Evolutionary conservation across 192 early-diverging fungal species (phyloP).

Genomic region (Chytriomyces sp.): DNA sequence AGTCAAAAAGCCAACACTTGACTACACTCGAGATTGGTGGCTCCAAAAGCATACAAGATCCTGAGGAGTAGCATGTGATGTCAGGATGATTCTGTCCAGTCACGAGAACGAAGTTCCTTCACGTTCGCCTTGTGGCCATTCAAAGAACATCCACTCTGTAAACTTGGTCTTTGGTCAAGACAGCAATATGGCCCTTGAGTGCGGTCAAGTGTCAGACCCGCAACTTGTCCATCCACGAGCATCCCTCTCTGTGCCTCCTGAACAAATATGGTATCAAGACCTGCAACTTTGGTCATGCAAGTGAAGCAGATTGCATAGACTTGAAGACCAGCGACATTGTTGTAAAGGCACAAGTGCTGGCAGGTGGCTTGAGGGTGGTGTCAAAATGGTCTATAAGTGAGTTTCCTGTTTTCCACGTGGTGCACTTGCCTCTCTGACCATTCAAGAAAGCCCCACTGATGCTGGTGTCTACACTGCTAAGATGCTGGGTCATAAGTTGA

Average conservation of each 20-base stretch:
- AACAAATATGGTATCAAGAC: constrained; percentile 88
- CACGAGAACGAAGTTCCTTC: no score
- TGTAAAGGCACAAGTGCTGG: constrained; percentile 84
- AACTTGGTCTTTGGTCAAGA: constrained; percentile 82
- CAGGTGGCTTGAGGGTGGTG: constrained; percentile 98
- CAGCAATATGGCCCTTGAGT: constrained; percentile 84
- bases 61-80: no score
- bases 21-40: constrained; percentile 36
- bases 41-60: constrained; percentile 40
- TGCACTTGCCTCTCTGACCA: no score
- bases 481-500: constrained; percentile 96
- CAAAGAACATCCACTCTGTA: constrained; percentile 78
- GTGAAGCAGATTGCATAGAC: constrained; percentile 85
- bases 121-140: constrained; percentile 65
- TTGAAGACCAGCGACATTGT: constrained; percentile 66
- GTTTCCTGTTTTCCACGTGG: no score
- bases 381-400: constrained; percentile 86
- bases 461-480: constrained; percentile 81
- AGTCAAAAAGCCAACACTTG: constrained; percentile 77
- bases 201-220: background rate
- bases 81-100: no score
- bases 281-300: constrained; percentile 83
- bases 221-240: constrained; percentile 93
- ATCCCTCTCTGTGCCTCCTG: constrained; percentile 90
- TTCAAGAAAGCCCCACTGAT: constrained; percentile 71